These are phyloP conservation scores for Sporisorium scitamineum DNA, from an alignment of 1,284 basidiomycete genomes.

Conservation along the genomic window DNA sequence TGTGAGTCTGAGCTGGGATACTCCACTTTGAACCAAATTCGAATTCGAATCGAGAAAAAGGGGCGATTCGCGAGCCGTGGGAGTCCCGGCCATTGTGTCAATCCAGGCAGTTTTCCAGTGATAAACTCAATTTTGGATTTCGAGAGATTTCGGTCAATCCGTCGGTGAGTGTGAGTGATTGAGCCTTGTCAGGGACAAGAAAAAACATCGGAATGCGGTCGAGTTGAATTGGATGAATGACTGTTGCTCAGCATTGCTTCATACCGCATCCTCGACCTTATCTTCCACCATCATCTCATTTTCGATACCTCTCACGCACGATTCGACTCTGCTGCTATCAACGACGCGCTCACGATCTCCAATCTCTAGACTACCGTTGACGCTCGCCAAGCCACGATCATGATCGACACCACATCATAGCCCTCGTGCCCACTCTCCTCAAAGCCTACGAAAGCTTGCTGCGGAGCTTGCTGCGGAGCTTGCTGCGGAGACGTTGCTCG, in stretches of 20 bases:
- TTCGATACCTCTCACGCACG: too few species aligned
- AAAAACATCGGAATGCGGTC: constrained; percentile 3
- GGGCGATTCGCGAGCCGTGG: neutral
- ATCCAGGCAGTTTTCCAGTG: constrained; percentile 1
- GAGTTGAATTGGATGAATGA: too few species aligned
- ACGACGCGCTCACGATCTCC: too few species aligned
- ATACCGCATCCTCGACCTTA: neutral
- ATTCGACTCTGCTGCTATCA: too few species aligned
- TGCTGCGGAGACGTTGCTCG: neutral
- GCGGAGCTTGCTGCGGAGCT: neutral
- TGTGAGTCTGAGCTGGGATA: too few species aligned
- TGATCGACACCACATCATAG: neutral
- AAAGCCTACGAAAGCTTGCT: neutral
- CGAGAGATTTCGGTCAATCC: neutral
- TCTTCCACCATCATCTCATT: neutral
- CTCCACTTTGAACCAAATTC: neutral
- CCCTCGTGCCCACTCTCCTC: neutral
- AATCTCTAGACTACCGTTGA: too few species aligned
- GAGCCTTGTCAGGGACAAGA: neutral
- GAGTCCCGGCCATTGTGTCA: too few species aligned
- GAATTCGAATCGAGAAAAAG: neutral
- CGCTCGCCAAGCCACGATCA: neutral
- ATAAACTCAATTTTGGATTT: neutral
- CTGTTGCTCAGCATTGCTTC: constrained; percentile 1
- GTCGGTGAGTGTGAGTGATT: too few species aligned